A percentile compares a stretch with the other conserved stretches of the same genome.
These are phyloP conservation scores for Spathaspora sp. DNA, from an alignment of 805 yeast genomes.

Conservation along the genomic window DNA sequence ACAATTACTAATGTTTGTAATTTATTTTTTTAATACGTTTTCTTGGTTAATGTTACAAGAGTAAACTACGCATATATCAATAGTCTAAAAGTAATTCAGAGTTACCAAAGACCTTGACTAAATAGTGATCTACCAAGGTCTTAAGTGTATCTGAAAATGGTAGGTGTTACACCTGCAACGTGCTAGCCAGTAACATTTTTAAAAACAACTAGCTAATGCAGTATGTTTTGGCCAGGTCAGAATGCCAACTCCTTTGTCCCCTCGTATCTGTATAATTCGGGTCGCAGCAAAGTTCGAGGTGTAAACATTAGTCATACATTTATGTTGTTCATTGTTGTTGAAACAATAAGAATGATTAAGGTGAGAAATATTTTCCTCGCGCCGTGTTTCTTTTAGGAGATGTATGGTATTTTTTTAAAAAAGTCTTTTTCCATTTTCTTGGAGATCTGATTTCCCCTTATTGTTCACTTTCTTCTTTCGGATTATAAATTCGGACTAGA, in stretches of 20 bases:
- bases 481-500: not conserved
- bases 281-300: not conserved
- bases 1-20: no score
- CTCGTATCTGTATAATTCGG: not conserved
- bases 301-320: slow-evolving; percentile 2
- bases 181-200: no score
- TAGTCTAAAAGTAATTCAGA: no score
- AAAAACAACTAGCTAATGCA: no score
- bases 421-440: not conserved
- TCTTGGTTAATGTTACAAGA: no score
- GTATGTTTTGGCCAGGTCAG: not conserved
- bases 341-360: not conserved
- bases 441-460: not conserved
- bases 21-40: no score
- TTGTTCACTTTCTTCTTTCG: not conserved
- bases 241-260: not conserved
- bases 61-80: no score
- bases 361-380: not conserved
- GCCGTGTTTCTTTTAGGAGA: not conserved
- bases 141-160: no score
- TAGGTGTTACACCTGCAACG: no score
- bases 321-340: not conserved
- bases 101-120: no score
- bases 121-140: no score
- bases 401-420: not conserved